Evolutionary conservation across 768 basidiomycete genomes (phyloP).

Genomic region (Mycena crocata): DNA sequence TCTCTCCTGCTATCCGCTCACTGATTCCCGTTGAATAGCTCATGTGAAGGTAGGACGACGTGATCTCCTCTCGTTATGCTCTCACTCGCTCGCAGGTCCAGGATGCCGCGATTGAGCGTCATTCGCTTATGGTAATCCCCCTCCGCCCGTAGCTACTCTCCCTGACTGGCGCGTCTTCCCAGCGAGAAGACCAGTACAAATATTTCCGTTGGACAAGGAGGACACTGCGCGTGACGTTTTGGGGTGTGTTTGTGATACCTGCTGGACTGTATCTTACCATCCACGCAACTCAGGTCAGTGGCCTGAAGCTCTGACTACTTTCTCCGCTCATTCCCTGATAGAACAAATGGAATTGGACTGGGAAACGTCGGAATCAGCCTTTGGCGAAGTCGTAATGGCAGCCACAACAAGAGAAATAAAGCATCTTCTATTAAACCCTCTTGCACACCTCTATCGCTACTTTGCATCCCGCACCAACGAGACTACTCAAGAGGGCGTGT

Average conservation of each 20-base stretch:
- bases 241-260: conserved; percentile 77
- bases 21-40: conserved; percentile 17
- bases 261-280: conserved; percentile 63
- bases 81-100: conserved; percentile 28
- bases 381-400: conserved; percentile 33
- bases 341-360: conserved; percentile 40
- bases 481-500: conserved; percentile 88
- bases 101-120: conserved; percentile 72
- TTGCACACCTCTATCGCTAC: conserved; percentile 92
- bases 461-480: conserved; percentile 89
- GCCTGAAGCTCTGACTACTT: background rate
- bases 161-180: conserved; percentile 15
- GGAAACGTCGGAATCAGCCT: conserved; percentile 47
- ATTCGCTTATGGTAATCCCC: conserved; percentile 58
- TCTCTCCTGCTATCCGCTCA: background rate
- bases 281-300: conserved; percentile 47
- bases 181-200: conserved; percentile 90
- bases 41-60: conserved; percentile 36
- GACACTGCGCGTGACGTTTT: conserved; percentile 69
- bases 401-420: conserved; percentile 8
- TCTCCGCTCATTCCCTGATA: conserved; percentile 8
- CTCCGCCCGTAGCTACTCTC: conserved; percentile 8
- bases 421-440: conserved; percentile 64
- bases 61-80: background rate
- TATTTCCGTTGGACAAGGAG: conserved; percentile 84